Percentiles rank a stretch among this genome's conserved stretches.
Evolutionary conservation across 371 early-diverging fungal genomes (phyloP).

Genomic region (Haplosporangium sp.): DNA sequence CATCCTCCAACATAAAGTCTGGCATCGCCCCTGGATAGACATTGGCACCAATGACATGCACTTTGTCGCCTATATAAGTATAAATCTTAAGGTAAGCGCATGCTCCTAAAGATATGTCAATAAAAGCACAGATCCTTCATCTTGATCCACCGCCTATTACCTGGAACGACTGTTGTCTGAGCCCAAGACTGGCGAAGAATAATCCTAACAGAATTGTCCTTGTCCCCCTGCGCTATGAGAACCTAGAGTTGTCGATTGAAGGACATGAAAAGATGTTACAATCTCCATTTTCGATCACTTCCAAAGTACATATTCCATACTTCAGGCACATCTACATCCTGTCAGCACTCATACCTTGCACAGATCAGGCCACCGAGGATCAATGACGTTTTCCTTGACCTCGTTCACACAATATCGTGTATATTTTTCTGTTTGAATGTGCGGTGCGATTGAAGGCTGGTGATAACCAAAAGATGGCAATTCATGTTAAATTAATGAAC

Average conservation of each 20-base stretch:
- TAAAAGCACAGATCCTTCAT: neutral
- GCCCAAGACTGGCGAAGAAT: constrained; percentile 31
- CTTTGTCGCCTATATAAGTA: constrained; percentile 57
- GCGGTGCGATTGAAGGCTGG: neutral
- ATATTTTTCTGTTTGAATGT: constrained; percentile 19
- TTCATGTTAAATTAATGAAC: no score
- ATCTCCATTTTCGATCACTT: neutral
- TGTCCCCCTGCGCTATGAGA: constrained; percentile 6
- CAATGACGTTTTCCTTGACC: constrained; percentile 3
- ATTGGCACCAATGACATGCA: constrained; percentile 60
- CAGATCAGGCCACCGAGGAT: constrained; percentile 10
- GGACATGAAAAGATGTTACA: neutral
- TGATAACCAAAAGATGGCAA: no score
- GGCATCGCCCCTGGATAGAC: neutral
- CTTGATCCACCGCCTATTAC: constrained; percentile 6
- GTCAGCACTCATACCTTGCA: constrained; percentile 20
- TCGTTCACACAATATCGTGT: constrained; percentile 18
- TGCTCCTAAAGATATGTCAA: no score
- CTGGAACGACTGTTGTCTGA: neutral
- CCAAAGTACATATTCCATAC: no score
- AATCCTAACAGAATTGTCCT: constrained; percentile 5
- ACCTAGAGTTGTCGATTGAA: constrained; percentile 3
- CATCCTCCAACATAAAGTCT: constrained; percentile 62
- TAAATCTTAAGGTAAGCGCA: neutral
- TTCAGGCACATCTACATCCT: no score